phyloP scores from a whole-genome alignment of 495 filamentous ascomycete genomes.

The Annulohypoxylon bovei region DNA sequence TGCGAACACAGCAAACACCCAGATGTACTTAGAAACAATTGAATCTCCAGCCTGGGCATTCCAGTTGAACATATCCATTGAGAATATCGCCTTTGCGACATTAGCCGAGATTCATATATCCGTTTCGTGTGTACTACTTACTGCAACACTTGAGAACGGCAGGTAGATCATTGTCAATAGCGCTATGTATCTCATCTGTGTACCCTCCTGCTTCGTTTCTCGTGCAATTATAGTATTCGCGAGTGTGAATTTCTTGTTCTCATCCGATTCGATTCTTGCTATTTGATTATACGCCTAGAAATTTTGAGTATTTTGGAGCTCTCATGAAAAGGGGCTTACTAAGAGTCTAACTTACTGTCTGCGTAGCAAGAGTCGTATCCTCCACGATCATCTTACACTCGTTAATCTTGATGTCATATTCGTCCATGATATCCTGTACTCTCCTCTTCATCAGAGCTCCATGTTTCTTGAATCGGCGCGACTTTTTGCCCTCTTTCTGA shows the following conservation, averaged over 20 bases:
- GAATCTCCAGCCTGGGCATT: constrained; percentile 8
- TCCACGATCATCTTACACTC: constrained; percentile 36
- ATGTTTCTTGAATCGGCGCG: constrained; percentile 15
- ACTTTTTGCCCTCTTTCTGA: neutral
- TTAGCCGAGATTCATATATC: neutral
- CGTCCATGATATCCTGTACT: constrained; percentile 33
- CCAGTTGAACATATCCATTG: constrained; percentile 36
- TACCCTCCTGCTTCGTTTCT: constrained; percentile 25
- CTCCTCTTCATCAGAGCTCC: constrained; percentile 33
- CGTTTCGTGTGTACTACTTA: constrained; percentile 5
- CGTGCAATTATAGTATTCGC: constrained; percentile 23
- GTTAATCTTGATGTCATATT: constrained; percentile 39
- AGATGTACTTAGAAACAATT: constrained; percentile 30
- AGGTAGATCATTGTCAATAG: constrained; percentile 35
- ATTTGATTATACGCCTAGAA: constrained; percentile 38
- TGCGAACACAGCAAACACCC: constrained; percentile 22
- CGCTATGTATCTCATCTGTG: constrained; percentile 36
- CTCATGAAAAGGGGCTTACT: neutral
- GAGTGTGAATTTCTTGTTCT: constrained; percentile 29
- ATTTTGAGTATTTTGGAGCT: neutral
- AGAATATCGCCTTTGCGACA: constrained; percentile 25
- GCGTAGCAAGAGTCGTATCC: constrained; percentile 37
- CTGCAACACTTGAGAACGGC: constrained; percentile 27
- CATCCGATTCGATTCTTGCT: constrained; percentile 27
- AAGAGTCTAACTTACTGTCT: constrained; percentile 19